These are phyloP conservation scores for Lodderomyces oxycetoniae DNA, from an alignment of 1,139 yeast species.

Conservation along the genomic window DNA sequence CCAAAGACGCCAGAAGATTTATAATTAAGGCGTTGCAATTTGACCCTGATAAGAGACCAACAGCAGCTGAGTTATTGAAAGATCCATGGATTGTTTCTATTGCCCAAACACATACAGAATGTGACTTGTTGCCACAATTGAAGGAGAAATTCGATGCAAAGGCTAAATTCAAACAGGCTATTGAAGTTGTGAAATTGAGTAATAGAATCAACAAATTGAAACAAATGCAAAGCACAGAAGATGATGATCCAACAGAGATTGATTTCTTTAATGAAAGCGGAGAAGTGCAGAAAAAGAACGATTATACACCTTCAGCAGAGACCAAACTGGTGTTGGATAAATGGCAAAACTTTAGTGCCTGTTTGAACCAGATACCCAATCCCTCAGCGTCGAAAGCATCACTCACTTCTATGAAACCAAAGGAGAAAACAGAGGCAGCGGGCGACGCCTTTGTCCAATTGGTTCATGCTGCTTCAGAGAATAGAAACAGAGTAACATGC, in stretches of 20 bases:
- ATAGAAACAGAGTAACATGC: conserved; percentile 53
- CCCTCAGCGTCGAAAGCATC: conserved; percentile 17
- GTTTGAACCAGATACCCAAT: no score
- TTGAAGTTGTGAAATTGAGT: conserved; percentile 71
- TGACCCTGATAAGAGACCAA: conserved; percentile 62
- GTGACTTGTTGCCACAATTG: conserved; percentile 65
- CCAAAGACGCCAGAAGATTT: conserved; percentile 70
- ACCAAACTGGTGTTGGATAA: conserved; percentile 14
- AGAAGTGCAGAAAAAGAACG: conserved; percentile 7
- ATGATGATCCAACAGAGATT: conserved; percentile 50
- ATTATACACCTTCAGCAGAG: background rate
- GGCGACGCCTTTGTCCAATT: conserved; percentile 63
- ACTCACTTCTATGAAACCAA: conserved; percentile 15
- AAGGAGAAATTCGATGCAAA: conserved; percentile 78
- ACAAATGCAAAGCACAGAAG: conserved; percentile 46
- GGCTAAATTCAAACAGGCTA: conserved; percentile 78
- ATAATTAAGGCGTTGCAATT: conserved; percentile 61
- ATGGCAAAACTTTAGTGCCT: conserved; percentile 25
- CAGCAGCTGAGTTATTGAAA: conserved; percentile 56
- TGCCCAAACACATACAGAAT: conserved; percentile 43
- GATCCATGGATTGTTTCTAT: conserved; percentile 67
- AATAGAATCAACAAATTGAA: conserved; percentile 69
- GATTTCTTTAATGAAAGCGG: conserved; percentile 37
- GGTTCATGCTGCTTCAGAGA: conserved; percentile 65
- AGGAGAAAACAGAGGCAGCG: conserved; percentile 20